Evolutionary conservation across 345 rosid genomes (phyloP).

Genomic region (Carallia brachiata): DNA sequence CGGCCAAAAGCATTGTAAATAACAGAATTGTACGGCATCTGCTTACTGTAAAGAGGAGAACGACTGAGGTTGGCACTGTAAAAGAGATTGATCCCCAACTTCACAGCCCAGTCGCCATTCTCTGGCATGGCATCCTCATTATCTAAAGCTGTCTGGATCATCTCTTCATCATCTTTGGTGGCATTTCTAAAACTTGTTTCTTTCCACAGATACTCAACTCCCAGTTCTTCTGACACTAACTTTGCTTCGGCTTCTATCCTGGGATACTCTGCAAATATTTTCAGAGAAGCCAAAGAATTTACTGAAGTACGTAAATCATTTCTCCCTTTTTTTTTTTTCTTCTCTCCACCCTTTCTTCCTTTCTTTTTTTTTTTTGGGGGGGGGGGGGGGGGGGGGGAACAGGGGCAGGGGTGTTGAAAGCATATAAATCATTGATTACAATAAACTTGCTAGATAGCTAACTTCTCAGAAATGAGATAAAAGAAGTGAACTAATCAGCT

Average conservation of each 20-base stretch:
- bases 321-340: too few relatives aligned
- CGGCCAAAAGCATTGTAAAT: conserved; percentile 85
- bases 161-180: conserved; percentile 61
- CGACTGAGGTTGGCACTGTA: conserved; percentile 81
- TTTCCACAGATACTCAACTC: conserved; percentile 54
- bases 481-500: too few relatives aligned
- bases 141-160: conserved; percentile 64
- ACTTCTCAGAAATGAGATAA: too few relatives aligned
- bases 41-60: conserved; percentile 86
- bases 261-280: conserved; percentile 73
- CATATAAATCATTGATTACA: too few relatives aligned
- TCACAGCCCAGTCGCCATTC: conserved; percentile 91
- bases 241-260: conserved; percentile 80
- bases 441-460: too few relatives aligned
- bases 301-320: background rate
- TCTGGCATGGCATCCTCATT: conserved; percentile 79
- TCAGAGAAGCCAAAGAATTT: conserved; percentile 11
- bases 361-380: too few relatives aligned
- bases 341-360: too few relatives aligned
- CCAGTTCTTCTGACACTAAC: conserved; percentile 71
- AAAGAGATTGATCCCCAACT: conserved; percentile 82
- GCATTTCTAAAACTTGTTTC: conserved; percentile 59
- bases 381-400: too few relatives aligned
- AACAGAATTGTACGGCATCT: conserved; percentile 90
- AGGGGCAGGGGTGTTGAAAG: too few relatives aligned